These are phyloP conservation scores for Myriosclerotinia curreyana DNA, from an alignment of 2,329 filamentous ascomycete genomes.

Conservation along the genomic window DNA sequence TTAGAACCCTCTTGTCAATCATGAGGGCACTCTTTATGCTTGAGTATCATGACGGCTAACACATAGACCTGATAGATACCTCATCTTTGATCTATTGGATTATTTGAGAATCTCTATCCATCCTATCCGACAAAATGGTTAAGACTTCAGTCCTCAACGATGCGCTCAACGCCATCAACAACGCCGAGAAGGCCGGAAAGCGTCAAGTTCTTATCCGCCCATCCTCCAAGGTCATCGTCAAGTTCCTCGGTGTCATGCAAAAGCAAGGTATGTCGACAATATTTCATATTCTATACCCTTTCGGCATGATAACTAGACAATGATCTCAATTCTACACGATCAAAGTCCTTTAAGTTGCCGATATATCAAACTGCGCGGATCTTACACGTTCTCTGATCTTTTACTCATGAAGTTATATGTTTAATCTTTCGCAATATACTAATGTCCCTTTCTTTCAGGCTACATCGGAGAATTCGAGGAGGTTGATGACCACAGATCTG, in stretches of 20 bases:
- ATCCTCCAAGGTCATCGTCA: conserved; percentile 98
- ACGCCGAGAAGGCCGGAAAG: conserved; percentile 99
- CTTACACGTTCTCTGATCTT: conserved; percentile 93
- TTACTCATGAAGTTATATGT: conserved; percentile 75
- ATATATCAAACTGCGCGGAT: conserved; percentile 87
- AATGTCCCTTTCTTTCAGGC: conserved; percentile 57
- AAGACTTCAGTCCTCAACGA: conserved; percentile 99
- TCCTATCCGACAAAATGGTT: conserved; percentile 85
- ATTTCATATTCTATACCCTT: conserved; percentile 38
- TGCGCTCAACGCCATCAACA: conserved; percentile 99
- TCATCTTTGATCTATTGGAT: conserved; percentile 55
- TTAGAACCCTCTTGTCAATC: conserved; percentile 61
- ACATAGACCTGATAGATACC: conserved; percentile 55
- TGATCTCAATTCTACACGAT: conserved; percentile 80
- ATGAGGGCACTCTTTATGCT: conserved; percentile 70
- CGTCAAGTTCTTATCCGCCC: conserved; percentile 98
- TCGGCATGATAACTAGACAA: conserved; percentile 99
- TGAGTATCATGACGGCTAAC: conserved; percentile 62
- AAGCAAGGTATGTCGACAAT: conserved; percentile 79
- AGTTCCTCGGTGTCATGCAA: conserved; percentile 99
- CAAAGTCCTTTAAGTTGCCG: conserved; percentile 99
- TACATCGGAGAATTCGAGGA: conserved; percentile 99
- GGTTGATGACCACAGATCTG: conserved; percentile 98
- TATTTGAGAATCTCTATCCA: conserved; percentile 79
- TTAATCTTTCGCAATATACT: conserved; percentile 94